Conservation (phyloP, 345 rosid genomes). For the Viola odorata region DNA sequence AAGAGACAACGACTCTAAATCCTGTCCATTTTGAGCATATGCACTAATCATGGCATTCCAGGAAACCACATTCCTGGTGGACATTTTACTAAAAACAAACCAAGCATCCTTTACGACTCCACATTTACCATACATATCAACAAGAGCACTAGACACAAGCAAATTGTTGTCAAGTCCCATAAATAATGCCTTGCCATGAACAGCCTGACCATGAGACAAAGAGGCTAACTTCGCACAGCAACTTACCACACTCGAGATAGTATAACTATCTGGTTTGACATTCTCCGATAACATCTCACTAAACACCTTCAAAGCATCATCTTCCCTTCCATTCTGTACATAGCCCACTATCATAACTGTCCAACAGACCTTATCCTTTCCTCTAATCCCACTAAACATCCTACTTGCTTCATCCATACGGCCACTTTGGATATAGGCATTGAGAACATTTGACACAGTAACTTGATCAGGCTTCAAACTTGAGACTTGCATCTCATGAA, state of each 20-base stretch:
- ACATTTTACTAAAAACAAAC: slow-evolving; percentile 35
- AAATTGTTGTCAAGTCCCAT: slow-evolving; percentile 39
- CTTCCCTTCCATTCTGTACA: slow-evolving; percentile 49
- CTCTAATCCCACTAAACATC: slow-evolving; percentile 30
- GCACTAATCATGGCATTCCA: slow-evolving; percentile 62
- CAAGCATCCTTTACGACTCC: slow-evolving; percentile 42
- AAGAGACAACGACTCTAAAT: slow-evolving; percentile 43
- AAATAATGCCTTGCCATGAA: slow-evolving; percentile 43
- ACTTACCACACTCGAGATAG: slow-evolving; percentile 45
- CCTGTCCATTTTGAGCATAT: slow-evolving; percentile 51
- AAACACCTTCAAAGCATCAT: slow-evolving; percentile 44
- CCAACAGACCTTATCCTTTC: slow-evolving; percentile 56
- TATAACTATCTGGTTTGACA: slow-evolving; percentile 39
- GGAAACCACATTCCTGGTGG: slow-evolving; percentile 35
- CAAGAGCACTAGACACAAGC: slow-evolving; percentile 49
- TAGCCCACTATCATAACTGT: slow-evolving; percentile 53
- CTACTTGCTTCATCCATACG: slow-evolving; percentile 28
- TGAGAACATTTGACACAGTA: slow-evolving; percentile 43
- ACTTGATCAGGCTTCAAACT: slow-evolving; percentile 45
- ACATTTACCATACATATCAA: slow-evolving; percentile 57
- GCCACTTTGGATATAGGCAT: slow-evolving; percentile 37
- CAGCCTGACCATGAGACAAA: slow-evolving; percentile 40
- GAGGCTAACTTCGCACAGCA: slow-evolving; percentile 54
- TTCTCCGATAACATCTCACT: slow-evolving; percentile 34
- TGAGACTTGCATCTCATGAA: slow-evolving; percentile 32